phyloP scores from a whole-genome alignment of 768 basidiomycete species.

The Nidularia pulvinata region DNA sequence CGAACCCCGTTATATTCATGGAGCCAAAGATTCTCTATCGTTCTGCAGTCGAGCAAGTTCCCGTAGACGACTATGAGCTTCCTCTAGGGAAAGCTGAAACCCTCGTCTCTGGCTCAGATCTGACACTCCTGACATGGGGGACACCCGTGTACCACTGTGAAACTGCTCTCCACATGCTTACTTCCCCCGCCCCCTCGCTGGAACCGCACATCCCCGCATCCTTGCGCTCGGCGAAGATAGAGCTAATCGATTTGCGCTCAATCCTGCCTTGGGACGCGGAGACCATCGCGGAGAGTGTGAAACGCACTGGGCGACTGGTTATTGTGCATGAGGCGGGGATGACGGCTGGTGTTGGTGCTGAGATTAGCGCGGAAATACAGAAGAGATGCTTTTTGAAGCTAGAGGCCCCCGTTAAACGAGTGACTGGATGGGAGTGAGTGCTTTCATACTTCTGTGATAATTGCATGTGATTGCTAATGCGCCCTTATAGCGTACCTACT shows the following conservation, averaged over 20 bases:
- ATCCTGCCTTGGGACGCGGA: slow-evolving; percentile 90
- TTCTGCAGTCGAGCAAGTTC: slow-evolving; percentile 95
- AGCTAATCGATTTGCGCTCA: slow-evolving; percentile 89
- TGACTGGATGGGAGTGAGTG: slow-evolving; percentile 95
- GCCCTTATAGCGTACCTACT: slow-evolving; percentile 66
- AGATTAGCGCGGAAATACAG: slow-evolving; percentile 91
- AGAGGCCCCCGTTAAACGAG: slow-evolving; percentile 83
- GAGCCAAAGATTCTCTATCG: slow-evolving; percentile 95
- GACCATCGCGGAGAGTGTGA: slow-evolving; percentile 79
- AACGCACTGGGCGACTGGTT: slow-evolving; percentile 81
- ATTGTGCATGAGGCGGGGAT: slow-evolving; percentile 92
- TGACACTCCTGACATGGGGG: slow-evolving; percentile 94
- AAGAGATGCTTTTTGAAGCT: slow-evolving; percentile 87
- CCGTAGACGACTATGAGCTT: slow-evolving; percentile 83
- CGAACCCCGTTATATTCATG: slow-evolving; percentile 94
- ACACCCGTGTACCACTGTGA: slow-evolving; percentile 92
- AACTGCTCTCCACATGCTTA: slow-evolving; percentile 74
- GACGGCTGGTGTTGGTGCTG: slow-evolving; percentile 86
- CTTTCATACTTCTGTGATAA: slow-evolving; percentile 1
- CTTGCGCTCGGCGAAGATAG: slow-evolving; percentile 70
- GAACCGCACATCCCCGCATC: slow-evolving; percentile 64
- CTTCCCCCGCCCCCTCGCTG: slow-evolving; percentile 62
- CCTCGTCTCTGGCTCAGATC: slow-evolving; percentile 71
- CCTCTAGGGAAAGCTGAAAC: slow-evolving; percentile 83
- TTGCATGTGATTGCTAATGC: slow-evolving; percentile 1